Percentiles rank a stretch among this genome's conserved stretches.
These are phyloP conservation scores for Curvularia hawaiiensis DNA, from an alignment of 2,329 filamentous ascomycete species.

Conservation along the genomic window DNA sequence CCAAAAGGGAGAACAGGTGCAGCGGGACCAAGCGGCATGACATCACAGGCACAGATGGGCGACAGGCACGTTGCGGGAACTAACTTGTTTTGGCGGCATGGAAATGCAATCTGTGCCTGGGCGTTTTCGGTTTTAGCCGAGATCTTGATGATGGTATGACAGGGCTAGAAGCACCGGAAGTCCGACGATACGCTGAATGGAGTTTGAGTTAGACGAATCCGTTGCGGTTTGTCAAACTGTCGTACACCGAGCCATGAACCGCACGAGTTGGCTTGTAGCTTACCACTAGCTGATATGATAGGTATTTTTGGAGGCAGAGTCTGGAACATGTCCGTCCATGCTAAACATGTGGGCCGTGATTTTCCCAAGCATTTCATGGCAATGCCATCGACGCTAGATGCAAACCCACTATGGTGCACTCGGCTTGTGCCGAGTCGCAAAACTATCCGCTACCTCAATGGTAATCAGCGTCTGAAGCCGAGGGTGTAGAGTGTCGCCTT, in stretches of 20 bases:
- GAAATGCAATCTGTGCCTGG: constrained; percentile 3
- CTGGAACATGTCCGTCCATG: background rate
- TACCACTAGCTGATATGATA: background rate
- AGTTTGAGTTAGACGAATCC: background rate
- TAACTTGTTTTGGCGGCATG: constrained; percentile 1
- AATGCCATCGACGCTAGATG: background rate
- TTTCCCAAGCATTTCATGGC: background rate
- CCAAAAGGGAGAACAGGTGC: background rate
- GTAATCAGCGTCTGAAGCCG: constrained; percentile 22
- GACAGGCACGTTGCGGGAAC: constrained; percentile 1
- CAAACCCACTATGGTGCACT: background rate
- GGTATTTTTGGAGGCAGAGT: background rate
- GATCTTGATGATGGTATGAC: background rate
- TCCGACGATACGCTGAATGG: constrained; percentile 5
- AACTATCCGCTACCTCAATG: background rate
- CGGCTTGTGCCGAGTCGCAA: background rate
- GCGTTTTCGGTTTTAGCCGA: constrained; percentile 7
- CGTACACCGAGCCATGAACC: background rate
- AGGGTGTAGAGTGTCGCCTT: constrained; percentile 35
- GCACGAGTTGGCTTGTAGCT: background rate
- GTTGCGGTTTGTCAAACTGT: background rate
- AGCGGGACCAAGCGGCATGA: constrained; percentile 14
- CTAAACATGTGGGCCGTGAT: background rate
- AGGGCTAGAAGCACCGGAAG: background rate
- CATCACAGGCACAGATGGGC: constrained; percentile 4